Percentiles rank a stretch among this genome's conserved stretches.
These are phyloP conservation scores for Alloascoidea hylecoeti DNA, from an alignment of 805 yeast genomes.

Conservation along the genomic window DNA sequence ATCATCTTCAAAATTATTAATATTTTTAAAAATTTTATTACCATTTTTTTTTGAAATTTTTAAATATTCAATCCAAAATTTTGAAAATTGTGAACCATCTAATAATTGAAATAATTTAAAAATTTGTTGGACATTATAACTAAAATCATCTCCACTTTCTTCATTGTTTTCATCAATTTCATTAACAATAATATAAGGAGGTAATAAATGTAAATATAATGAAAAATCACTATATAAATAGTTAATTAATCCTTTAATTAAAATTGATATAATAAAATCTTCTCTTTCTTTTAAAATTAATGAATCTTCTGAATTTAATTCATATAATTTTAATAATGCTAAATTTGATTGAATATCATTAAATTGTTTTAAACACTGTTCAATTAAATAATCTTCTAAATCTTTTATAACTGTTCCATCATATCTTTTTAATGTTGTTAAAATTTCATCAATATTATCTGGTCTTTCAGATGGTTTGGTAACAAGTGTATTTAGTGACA, in stretches of 20 bases:
- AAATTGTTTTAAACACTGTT: conserved; percentile 22
- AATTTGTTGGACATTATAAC: conserved; percentile 14
- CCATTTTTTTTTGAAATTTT: conserved; percentile 8
- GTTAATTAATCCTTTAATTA: conserved; percentile 25
- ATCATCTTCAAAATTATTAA: conserved; percentile 17
- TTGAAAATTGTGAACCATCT: conserved; percentile 15
- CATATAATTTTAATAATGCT: conserved; percentile 30
- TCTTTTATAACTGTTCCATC: conserved; percentile 26
- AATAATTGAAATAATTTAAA: conserved; percentile 14
- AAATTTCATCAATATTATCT: conserved; percentile 21
- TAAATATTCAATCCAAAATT: conserved; percentile 18
- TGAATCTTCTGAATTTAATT: conserved; percentile 18
- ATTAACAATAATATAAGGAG: conserved; percentile 19
- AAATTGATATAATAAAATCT: conserved; percentile 21
- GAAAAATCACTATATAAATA: conserved; percentile 28
- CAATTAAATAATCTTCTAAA: conserved; percentile 27
- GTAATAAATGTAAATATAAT: conserved; percentile 28
- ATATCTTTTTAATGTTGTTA: conserved; percentile 28
- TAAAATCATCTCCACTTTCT: conserved; percentile 10
- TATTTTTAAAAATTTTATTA: conserved; percentile 15
- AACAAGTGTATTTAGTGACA: conserved; percentile 17
- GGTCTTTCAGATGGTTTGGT: conserved; percentile 24
- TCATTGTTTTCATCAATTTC: conserved; percentile 2
- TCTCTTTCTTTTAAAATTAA: conserved; percentile 20
- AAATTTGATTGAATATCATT: conserved; percentile 28